phyloP scores from a whole-genome alignment of 768 basidiomycete genomes.

The Naganishia vishniacii region DNA sequence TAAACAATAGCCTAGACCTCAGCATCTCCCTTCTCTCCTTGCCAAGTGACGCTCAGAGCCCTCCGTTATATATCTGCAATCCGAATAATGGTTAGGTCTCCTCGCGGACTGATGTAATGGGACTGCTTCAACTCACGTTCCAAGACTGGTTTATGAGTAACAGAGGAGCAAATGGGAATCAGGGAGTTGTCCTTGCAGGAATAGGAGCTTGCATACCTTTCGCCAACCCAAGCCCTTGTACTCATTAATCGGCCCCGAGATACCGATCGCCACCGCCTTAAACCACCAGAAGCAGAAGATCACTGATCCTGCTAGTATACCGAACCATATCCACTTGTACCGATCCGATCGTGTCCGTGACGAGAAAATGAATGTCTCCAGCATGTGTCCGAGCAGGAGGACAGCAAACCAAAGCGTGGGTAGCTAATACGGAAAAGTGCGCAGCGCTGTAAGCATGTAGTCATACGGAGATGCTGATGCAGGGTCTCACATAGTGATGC shows the following conservation, averaged over 20 bases:
- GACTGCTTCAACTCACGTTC: constrained; percentile 39
- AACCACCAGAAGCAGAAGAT: constrained; percentile 93
- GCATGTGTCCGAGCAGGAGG: constrained; percentile 78
- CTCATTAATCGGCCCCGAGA: constrained; percentile 77
- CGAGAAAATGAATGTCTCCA: constrained; percentile 89
- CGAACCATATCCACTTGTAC: constrained; percentile 70
- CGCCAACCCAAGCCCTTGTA: constrained; percentile 78
- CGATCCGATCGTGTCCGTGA: constrained; percentile 50
- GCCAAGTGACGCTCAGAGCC: neutral
- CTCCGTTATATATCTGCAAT: constrained; percentile 14
- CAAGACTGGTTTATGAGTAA: constrained; percentile 21
- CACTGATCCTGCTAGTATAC: constrained; percentile 57
- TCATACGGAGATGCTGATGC: no score
- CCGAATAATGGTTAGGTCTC: neutral
- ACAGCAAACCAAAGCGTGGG: constrained; percentile 97
- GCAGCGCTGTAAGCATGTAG: no score
- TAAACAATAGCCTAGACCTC: no score
- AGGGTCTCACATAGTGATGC: constrained; percentile 91
- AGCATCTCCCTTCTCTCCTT: no score
- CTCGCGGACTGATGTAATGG: neutral
- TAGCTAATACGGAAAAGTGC: constrained; percentile 60
- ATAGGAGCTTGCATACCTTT: constrained; percentile 53
- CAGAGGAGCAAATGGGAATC: neutral
- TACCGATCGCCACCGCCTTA: constrained; percentile 78
- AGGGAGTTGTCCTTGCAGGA: neutral